A percentile compares a stretch with the other conserved stretches of the same genome.
Conservation (phyloP, 805 yeast species). For the Grigorovia humatica region DNA sequence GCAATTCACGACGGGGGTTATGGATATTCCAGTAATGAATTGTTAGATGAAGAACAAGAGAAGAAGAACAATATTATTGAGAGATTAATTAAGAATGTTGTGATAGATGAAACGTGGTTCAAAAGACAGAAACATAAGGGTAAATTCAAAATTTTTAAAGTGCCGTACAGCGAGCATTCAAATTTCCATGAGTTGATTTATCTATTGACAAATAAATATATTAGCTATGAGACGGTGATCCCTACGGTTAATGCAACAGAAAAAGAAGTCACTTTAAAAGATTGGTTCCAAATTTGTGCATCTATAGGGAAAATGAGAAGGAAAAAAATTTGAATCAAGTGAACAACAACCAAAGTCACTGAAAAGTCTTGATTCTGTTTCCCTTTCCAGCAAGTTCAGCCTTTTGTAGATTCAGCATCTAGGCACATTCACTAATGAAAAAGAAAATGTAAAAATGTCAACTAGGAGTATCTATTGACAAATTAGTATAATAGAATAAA, state of each 20-base stretch:
- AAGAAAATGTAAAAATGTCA: background rate
- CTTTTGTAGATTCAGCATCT: background rate
- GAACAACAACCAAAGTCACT: no score
- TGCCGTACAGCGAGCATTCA: constrained; percentile 93
- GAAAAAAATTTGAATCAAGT: background rate
- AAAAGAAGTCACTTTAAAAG: constrained; percentile 21
- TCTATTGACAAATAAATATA: constrained; percentile 39
- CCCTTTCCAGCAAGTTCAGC: background rate
- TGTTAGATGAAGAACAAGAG: constrained; percentile 12
- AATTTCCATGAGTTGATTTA: constrained; percentile 70
- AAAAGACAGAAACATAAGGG: constrained; percentile 26
- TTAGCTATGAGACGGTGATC: constrained; percentile 44
- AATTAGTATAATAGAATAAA: no score
- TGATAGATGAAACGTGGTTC: constrained; percentile 13
- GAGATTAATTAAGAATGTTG: background rate
- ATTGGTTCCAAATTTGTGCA: constrained; percentile 29
- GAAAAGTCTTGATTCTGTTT: no score
- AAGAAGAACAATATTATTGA: constrained; percentile 5
- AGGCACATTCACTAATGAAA: background rate
- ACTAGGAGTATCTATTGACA: background rate
- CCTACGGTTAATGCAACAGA: constrained; percentile 58
- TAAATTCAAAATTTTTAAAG: constrained; percentile 40
- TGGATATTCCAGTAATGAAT: constrained; percentile 1
- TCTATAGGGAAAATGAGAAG: constrained; percentile 10
- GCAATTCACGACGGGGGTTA: background rate